A percentile compares a stretch with the other conserved stretches of the same genome.
Conservation (phyloP, 2,329 filamentous ascomycete genomes). For the Macroventuria anomochaeta region DNA sequence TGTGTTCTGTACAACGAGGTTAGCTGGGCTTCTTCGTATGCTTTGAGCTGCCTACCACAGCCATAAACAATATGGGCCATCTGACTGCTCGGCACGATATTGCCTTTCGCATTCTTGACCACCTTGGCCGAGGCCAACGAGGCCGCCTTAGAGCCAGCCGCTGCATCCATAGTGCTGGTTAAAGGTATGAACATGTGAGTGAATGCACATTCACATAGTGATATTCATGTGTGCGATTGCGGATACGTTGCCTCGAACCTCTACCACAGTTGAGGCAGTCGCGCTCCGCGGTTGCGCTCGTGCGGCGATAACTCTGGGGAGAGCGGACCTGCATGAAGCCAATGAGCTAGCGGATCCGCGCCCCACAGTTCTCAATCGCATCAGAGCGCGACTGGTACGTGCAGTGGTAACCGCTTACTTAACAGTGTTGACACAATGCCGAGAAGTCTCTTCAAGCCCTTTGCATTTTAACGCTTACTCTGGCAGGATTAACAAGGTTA, state of each 20-base stretch:
- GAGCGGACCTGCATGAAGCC: constrained; percentile 42
- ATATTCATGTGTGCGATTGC: not conserved
- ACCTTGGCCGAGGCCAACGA: constrained; percentile 53
- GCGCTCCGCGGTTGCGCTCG: constrained; percentile 19
- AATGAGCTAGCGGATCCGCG: constrained; percentile 25
- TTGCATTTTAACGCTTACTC: too few species aligned
- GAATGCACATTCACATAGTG: constrained; percentile 14
- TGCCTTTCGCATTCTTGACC: constrained; percentile 51
- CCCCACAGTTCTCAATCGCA: constrained; percentile 5
- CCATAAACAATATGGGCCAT: constrained; percentile 52
- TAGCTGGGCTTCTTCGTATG: constrained; percentile 17
- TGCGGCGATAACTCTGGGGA: constrained; percentile 27
- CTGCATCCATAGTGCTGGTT: constrained; percentile 46
- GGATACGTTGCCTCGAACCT: not conserved
- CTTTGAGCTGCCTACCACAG: constrained; percentile 45
- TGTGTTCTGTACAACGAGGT: constrained; percentile 65
- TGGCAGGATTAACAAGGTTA: too few species aligned
- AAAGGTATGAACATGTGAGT: not conserved
- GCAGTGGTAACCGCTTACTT: constrained; percentile 4
- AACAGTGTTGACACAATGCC: not conserved
- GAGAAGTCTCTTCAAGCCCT: not conserved
- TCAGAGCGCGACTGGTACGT: not conserved
- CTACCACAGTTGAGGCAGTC: constrained; percentile 1
- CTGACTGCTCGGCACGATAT: constrained; percentile 48
- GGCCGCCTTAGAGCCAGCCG: constrained; percentile 49